Evolutionary conservation across 2,329 filamentous ascomycete species (phyloP).

Genomic region (Fusarium anthophilum): DNA sequence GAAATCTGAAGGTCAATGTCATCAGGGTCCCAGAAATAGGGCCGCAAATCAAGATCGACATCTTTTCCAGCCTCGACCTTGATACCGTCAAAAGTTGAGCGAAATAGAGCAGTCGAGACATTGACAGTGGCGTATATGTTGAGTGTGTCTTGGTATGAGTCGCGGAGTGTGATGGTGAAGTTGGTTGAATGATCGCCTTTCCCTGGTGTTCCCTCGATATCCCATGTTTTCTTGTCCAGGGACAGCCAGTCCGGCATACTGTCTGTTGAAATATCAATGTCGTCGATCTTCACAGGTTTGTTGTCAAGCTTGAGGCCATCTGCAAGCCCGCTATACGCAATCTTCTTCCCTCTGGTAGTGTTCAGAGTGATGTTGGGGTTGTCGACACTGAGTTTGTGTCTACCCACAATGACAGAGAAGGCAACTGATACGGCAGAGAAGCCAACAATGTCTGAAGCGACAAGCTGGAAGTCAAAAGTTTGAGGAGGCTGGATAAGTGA

Average conservation of each 20-base stretch:
- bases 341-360: slow-evolving; percentile 59
- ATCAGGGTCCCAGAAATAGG: slow-evolving; percentile 53
- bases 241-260: slow-evolving; percentile 74
- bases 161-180: slow-evolving; percentile 69
- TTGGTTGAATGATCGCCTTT: slow-evolving; percentile 66
- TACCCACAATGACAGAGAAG: slow-evolving; percentile 78
- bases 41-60: slow-evolving; percentile 54
- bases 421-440: slow-evolving; percentile 73
- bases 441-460: slow-evolving; percentile 82
- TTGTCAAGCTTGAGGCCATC: slow-evolving; percentile 67
- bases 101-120: slow-evolving; percentile 52
- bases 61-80: slow-evolving; percentile 52
- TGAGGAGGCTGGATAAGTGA: slow-evolving; percentile 74
- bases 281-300: slow-evolving; percentile 55
- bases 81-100: slow-evolving; percentile 51
- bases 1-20: slow-evolving; percentile 51
- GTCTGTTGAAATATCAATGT: slow-evolving; percentile 62
- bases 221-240: slow-evolving; percentile 70
- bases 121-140: slow-evolving; percentile 60
- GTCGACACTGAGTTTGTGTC: slow-evolving; percentile 73
- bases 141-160: slow-evolving; percentile 68
- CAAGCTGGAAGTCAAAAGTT: slow-evolving; percentile 74
- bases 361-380: slow-evolving; percentile 66
- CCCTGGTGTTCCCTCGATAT: slow-evolving; percentile 72
- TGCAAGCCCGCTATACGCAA: slow-evolving; percentile 64